These are phyloP conservation scores for Hamamelis virginiana DNA, from an alignment of 164 flowering plant species.

Conservation along the genomic window DNA sequence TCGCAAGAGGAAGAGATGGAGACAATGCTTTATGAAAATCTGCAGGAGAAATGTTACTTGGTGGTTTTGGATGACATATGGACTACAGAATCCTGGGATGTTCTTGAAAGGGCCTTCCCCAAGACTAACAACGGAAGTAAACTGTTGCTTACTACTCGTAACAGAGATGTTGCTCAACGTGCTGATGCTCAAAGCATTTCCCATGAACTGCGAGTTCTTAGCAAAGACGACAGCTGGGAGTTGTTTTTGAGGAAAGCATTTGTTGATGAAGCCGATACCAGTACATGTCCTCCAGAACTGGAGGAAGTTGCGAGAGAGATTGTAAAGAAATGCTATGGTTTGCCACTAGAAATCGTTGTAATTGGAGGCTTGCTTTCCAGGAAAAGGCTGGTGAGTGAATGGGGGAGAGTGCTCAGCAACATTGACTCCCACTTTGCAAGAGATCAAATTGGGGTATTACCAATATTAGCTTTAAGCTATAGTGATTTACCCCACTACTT, in stretches of 20 bases:
- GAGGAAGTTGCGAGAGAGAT: conserved; percentile 14
- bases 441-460: neutral
- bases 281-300: conserved; percentile 13
- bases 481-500: conserved; percentile 24
- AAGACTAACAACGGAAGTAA: conserved; percentile 9
- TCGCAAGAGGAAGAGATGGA: neutral
- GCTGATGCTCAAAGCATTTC: conserved; percentile 1
- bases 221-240: conserved; percentile 8
- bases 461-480: conserved; percentile 28
- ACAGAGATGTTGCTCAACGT: neutral
- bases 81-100: conserved; percentile 1
- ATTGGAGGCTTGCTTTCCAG: conserved; percentile 27
- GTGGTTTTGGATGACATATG: conserved; percentile 16
- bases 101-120: neutral
- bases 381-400: conserved; percentile 5
- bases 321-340: conserved; percentile 18
- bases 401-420: conserved; percentile 25
- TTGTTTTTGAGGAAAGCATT: neutral
- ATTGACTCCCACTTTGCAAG: conserved; percentile 10
- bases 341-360: conserved; percentile 26
- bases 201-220: conserved; percentile 4
- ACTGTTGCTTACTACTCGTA: conserved; percentile 13
- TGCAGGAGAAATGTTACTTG: neutral
- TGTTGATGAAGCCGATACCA: neutral
- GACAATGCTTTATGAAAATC: neutral